Evolutionary conservation across 164 flowering plant genomes (phyloP).

Genomic region (Echeveria elegans): DNA sequence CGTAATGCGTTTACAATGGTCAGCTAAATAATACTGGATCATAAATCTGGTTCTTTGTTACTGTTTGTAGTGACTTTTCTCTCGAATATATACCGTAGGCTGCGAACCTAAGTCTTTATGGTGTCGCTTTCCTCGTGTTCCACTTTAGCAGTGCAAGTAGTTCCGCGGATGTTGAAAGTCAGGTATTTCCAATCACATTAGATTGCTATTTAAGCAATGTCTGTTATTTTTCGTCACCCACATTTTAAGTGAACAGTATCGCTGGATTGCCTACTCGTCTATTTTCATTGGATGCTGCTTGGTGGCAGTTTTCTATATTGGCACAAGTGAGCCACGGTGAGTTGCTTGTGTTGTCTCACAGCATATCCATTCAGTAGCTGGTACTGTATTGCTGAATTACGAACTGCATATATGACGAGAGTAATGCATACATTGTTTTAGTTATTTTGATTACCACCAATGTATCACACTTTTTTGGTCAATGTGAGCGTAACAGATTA

Average conservation of each 20-base stretch:
- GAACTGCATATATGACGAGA: not conserved
- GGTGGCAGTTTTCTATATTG: constrained; percentile 64
- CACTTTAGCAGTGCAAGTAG: constrained; percentile 25
- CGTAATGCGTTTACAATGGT: constrained; percentile 98
- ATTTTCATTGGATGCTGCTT: constrained; percentile 81
- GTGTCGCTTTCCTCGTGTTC: constrained; percentile 65
- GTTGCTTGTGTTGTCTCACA: not conserved
- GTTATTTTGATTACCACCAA: not conserved
- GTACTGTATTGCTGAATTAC: not conserved
- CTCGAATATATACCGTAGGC: constrained; percentile 30
- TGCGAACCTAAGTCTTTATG: constrained; percentile 86
- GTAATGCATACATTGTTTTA: not conserved
- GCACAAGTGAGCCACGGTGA: constrained; percentile 87
- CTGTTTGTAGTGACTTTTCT: not conserved
- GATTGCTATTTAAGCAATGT: not conserved
- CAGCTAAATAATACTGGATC: constrained; percentile 7
- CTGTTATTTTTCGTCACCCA: constrained; percentile 4
- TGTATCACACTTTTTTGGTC: not conserved
- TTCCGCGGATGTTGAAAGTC: constrained; percentile 48
- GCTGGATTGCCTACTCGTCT: constrained; percentile 81
- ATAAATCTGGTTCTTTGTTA: not conserved
- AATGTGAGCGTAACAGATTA: not conserved
- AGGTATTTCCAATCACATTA: constrained; percentile 36
- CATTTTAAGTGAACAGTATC: constrained; percentile 50
- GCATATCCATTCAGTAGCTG: not conserved